Evolutionary conservation across 2,329 filamentous ascomycete genomes (phyloP).

Genomic region (Trichoderma polysporum): DNA sequence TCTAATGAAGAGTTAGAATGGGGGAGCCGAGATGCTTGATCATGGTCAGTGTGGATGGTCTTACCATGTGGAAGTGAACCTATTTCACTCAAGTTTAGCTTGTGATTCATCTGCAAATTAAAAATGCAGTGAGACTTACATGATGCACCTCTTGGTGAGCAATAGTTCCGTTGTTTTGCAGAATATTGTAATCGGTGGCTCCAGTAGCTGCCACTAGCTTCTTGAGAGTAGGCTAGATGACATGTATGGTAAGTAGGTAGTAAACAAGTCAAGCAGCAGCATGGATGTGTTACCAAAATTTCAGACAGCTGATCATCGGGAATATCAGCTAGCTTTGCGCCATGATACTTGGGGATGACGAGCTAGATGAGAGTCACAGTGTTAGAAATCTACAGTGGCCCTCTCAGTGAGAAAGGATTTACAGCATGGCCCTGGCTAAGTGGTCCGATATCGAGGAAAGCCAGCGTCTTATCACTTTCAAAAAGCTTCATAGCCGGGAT

Average conservation of each 20-base stretch:
- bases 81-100: slow-evolving; percentile 34
- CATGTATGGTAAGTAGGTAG: background rate
- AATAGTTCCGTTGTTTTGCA: slow-evolving; percentile 92
- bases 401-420: slow-evolving; percentile 25
- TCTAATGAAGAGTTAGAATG: slow-evolving; percentile 48
- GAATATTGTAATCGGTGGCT: slow-evolving; percentile 80
- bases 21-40: background rate
- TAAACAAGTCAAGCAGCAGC: background rate
- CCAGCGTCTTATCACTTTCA: slow-evolving; percentile 88
- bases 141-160: slow-evolving; percentile 94
- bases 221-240: slow-evolving; percentile 59
- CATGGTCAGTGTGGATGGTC: slow-evolving; percentile 24
- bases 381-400: background rate
- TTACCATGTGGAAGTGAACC: slow-evolving; percentile 93
- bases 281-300: slow-evolving; percentile 62
- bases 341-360: slow-evolving; percentile 93
- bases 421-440: slow-evolving; percentile 87
- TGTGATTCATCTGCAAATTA: background rate
- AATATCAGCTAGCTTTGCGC: slow-evolving; percentile 86
- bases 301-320: slow-evolving; percentile 84
- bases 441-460: slow-evolving; percentile 95
- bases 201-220: slow-evolving; percentile 77
- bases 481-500: slow-evolving; percentile 97
- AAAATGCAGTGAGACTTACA: slow-evolving; percentile 51
- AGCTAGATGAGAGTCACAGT: slow-evolving; percentile 55